phyloP scores from a whole-genome alignment of 345 rosid genomes.

The Mangifera indica region DNA sequence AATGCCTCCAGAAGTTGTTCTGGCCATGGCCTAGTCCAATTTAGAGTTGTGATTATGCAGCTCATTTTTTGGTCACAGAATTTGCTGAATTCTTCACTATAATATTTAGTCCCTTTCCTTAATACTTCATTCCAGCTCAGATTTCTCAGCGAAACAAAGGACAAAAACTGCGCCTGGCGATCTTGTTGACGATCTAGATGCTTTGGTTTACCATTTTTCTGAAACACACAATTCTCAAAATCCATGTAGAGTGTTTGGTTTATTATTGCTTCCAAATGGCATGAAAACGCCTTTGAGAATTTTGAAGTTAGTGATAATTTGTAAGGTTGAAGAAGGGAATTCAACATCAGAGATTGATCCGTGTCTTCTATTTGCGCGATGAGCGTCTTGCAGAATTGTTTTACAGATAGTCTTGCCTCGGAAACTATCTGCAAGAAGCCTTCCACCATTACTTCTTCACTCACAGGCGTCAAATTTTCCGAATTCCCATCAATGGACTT shows the following conservation, averaged over 20 bases:
- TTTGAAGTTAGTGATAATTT: slow-evolving; percentile 60
- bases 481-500: slow-evolving; percentile 35
- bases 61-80: slow-evolving; percentile 98
- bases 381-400: slow-evolving; percentile 82
- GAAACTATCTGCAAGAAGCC: slow-evolving; percentile 91
- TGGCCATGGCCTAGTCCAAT: slow-evolving; percentile 90
- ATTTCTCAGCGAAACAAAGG: slow-evolving; percentile 75
- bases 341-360: slow-evolving; percentile 52
- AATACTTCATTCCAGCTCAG: slow-evolving; percentile 94
- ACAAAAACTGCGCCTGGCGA: slow-evolving; percentile 67
- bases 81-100: slow-evolving; percentile 92
- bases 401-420: slow-evolving; percentile 87
- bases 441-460: slow-evolving; percentile 85
- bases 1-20: slow-evolving; percentile 83
- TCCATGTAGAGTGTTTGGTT: slow-evolving; percentile 86
- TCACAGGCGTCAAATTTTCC: slow-evolving; percentile 64
- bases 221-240: slow-evolving; percentile 83
- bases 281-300: slow-evolving; percentile 63
- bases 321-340: slow-evolving; percentile 60
- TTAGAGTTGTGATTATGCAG: slow-evolving; percentile 67
- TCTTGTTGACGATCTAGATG: slow-evolving; percentile 72
- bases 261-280: slow-evolving; percentile 77
- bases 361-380: slow-evolving; percentile 68
- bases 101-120: slow-evolving; percentile 83
- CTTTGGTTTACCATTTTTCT: slow-evolving; percentile 73